Evolutionary conservation across 306 rosid genomes (phyloP).

Genomic region (Vigna mungo): DNA sequence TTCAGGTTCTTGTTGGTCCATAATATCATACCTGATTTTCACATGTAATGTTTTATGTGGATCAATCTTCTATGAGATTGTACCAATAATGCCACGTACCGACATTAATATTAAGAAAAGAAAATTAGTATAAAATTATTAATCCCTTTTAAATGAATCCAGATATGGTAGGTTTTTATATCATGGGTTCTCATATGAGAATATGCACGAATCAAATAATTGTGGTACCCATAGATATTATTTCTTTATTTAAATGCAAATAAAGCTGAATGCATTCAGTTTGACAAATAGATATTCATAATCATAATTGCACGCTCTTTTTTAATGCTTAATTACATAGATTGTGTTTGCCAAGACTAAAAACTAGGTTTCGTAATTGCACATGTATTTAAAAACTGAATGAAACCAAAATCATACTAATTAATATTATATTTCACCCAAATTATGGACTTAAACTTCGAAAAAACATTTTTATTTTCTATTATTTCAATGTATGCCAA

Average conservation of each 20-base stretch:
- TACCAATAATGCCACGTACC: not conserved
- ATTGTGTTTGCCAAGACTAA: not conserved
- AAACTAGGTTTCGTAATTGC: not conserved
- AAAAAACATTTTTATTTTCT: too few species aligned
- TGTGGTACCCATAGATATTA: constrained; percentile 20
- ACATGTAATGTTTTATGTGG: constrained; percentile 36
- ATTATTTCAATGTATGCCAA: too few species aligned
- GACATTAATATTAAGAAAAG: constrained; percentile 10
- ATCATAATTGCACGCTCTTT: not conserved
- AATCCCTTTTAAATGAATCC: not conserved
- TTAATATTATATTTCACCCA: too few species aligned
- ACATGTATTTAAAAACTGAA: not conserved
- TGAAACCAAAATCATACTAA: too few species aligned
- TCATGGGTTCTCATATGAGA: not conserved
- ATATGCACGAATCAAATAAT: constrained; percentile 20
- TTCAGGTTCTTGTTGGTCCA: constrained; percentile 22
- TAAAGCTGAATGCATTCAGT: not conserved
- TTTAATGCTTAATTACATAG: not conserved
- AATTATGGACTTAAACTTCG: too few species aligned
- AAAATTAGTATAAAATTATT: not conserved
- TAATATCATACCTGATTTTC: constrained; percentile 34
- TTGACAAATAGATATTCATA: not conserved
- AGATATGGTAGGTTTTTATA: not conserved
- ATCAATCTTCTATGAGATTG: not conserved
- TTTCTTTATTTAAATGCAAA: not conserved